Conservation (phyloP, 768 basidiomycete species). For the Galerina sulciceps region DNA sequence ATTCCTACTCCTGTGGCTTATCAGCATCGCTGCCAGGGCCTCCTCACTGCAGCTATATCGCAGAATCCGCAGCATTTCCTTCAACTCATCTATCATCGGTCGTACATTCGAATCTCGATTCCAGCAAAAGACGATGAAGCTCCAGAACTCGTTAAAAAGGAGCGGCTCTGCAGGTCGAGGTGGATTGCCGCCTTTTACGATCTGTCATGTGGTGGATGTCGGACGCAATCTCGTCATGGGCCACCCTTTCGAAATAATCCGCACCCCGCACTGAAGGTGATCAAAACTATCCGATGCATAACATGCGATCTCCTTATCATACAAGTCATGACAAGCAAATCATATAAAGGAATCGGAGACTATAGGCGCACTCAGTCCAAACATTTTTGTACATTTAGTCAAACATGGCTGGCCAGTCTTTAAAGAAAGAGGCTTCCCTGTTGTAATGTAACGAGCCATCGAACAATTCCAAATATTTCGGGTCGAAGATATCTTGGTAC, state of each 20-base stretch:
- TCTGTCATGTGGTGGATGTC: background rate
- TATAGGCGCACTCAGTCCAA: no score
- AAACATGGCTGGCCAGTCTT: no score
- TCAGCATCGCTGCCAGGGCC: background rate
- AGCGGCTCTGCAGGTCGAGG: background rate
- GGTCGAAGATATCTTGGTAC: no score
- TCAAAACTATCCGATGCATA: no score
- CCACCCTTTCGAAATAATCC: background rate
- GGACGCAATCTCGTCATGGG: background rate
- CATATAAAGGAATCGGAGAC: no score
- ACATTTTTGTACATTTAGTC: no score
- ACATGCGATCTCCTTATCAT: no score
- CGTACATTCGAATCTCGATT: background rate
- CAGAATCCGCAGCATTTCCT: background rate
- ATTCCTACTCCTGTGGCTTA: background rate
- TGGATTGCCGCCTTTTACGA: background rate
- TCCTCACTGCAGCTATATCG: slow-evolving; percentile 1
- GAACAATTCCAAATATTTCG: no score
- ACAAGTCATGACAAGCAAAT: no score
- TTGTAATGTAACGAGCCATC: no score
- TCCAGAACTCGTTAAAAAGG: background rate
- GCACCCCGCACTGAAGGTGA: no score
- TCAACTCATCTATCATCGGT: background rate
- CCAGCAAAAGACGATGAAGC: background rate
- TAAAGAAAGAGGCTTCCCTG: no score